These are phyloP conservation scores for Naganishia friedmannii DNA, from an alignment of 768 basidiomycete genomes.

Conservation along the genomic window DNA sequence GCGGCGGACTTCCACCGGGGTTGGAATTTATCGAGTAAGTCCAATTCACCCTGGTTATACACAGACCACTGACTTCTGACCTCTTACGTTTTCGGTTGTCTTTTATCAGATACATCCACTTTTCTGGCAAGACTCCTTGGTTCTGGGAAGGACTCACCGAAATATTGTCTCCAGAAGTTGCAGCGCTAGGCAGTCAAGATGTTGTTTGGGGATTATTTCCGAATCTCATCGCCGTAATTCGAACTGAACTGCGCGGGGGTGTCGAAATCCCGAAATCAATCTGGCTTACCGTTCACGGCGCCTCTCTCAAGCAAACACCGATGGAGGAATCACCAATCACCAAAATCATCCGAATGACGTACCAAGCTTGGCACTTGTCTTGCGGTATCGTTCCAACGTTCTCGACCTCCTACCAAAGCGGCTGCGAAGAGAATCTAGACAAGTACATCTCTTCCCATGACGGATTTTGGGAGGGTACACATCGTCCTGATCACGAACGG, in stretches of 20 bases:
- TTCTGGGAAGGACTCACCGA: not conserved
- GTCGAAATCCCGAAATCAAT: not conserved
- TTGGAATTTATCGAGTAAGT: conserved; percentile 13
- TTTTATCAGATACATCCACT: conserved; percentile 5
- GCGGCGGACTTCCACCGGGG: not conserved
- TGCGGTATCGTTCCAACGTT: too few species aligned
- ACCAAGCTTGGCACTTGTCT: too few species aligned
- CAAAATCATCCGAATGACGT: too few species aligned
- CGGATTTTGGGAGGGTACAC: too few species aligned
- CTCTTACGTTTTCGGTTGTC: too few species aligned
- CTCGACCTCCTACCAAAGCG: too few species aligned
- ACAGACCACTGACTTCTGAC: not conserved
- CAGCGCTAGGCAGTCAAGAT: not conserved
- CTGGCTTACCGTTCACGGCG: not conserved
- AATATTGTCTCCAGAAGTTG: not conserved
- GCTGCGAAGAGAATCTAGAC: too few species aligned
- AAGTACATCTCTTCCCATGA: too few species aligned
- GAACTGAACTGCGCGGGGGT: not conserved
- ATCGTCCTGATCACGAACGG: too few species aligned
- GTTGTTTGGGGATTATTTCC: not conserved
- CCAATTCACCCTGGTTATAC: too few species aligned
- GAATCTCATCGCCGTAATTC: not conserved
- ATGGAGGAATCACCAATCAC: too few species aligned
- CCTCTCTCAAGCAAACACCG: not conserved
- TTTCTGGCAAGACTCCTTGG: not conserved